Evolutionary conservation across 2,329 filamentous ascomycete genomes (phyloP), one percentile per base, ranked within the genome.

Genomic region (Calycina herbarum): DNA sequence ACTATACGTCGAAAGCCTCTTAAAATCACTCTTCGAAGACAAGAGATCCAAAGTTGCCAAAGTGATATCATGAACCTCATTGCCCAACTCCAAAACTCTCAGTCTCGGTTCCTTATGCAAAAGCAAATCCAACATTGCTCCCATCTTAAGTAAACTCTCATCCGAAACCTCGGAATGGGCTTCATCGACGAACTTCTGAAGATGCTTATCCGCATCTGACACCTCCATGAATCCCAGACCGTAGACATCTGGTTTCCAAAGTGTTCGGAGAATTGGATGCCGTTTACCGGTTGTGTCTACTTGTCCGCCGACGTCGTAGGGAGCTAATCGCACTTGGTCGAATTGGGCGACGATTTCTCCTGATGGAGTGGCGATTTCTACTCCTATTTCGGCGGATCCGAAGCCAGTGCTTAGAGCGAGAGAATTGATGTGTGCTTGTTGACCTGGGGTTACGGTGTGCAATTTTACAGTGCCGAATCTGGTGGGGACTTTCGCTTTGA

Each of bases 81-180:
- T 70, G 4, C 70, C 68, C 57, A 73, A 69, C 38, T 75, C 71
- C 4, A 75, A 67, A 45, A 74, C 65, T 15, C 62, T 66, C 51
- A 71, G 35, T 24, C 61, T 61, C 7, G 71, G 69, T n/a, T 68
- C 68, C 65, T 72, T 67, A 51, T 71, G 67, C n/a, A 61, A 59
- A 1, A 67, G 35, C n/a, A 66, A 15, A 10, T 42, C 45, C 27
- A 69, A 27, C 24, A 62, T 63, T 11, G 61, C 54, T 17, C 27
- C 66, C 13, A 66, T 11, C 33, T 24, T 61, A 56, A 29, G 45
- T 64, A 20, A 64, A 57, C 20, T 33, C 24, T 17, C 24, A 29
- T 57, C 54, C 20, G 24, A 15, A n/a, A 33, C 17, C 24, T 11
- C 20, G 5, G 11, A 27, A 15, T 27, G 15, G 5, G 29, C 24